Evolutionary conservation across 768 basidiomycete genomes (phyloP).

Genomic region (Amanita muscaria): DNA sequence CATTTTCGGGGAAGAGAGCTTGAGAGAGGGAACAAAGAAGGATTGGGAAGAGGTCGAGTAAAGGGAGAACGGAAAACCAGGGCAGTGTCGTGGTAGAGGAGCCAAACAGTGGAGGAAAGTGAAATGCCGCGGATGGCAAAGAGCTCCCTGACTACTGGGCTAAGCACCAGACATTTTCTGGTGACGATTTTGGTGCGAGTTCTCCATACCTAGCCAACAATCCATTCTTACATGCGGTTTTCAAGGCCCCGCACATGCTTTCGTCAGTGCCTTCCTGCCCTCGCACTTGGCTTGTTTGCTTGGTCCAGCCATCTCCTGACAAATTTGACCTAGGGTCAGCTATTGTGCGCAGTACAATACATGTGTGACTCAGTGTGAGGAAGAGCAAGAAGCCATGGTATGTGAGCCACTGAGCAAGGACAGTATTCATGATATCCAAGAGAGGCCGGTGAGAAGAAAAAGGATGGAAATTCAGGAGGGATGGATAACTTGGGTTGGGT

Average conservation of each 20-base stretch:
- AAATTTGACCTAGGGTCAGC: constrained; percentile 64
- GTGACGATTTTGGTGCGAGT: constrained; percentile 51
- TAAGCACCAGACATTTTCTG: constrained; percentile 43
- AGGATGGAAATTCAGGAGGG: constrained; percentile 79
- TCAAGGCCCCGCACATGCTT: constrained; percentile 57
- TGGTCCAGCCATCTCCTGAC: constrained; percentile 35
- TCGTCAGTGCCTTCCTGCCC: constrained; percentile 56
- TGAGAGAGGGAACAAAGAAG: constrained; percentile 20
- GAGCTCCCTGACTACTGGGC: constrained; percentile 80
- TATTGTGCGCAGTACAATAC: constrained; percentile 79
- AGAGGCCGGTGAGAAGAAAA: constrained; percentile 36
- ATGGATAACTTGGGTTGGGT: constrained; percentile 80
- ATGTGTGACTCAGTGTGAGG: constrained; percentile 65
- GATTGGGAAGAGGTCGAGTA: constrained; percentile 34
- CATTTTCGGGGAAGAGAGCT: constrained; percentile 46
- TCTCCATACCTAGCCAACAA: too few species aligned
- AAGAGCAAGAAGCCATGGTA: constrained; percentile 79
- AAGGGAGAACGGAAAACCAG: constrained; percentile 40
- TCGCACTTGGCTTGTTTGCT: constrained; percentile 35
- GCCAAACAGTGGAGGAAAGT: too few species aligned
- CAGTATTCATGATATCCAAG: constrained; percentile 75
- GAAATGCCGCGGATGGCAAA: constrained; percentile 60
- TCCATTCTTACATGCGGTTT: too few species aligned
- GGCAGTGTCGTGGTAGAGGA: too few species aligned
- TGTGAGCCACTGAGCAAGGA: constrained; percentile 75